Evolutionary conservation across 2,329 filamentous ascomycete species (phyloP), one percentile per base, ranked within the genome.

Genomic region (Escovopsis weberi): DNA sequence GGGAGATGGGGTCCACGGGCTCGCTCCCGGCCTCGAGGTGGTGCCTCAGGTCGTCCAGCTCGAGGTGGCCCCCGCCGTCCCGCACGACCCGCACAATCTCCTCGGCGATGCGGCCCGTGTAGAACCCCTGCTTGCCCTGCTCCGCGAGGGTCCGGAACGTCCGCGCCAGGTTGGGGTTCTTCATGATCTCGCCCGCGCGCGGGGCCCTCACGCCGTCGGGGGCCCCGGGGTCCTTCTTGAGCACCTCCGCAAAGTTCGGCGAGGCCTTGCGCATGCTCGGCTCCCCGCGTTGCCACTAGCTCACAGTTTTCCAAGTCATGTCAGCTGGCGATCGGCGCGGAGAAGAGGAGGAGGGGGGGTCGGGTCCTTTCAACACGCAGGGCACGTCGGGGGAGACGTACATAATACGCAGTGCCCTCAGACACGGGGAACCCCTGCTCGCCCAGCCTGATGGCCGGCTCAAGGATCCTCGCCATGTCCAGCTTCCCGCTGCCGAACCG

Each of bases 381-480:
- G 23, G 44, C 12, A n/a, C 39, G 1, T 4, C 2, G 2, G 23
- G 23, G 23, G 5, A 28, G 18, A 68, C 82, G 59, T 60, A 89
- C 84, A 50, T 72, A 78, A 33, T 64, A 66, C 0, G 80, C 76
- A 18, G 84, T 74, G 8, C 93, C 61, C 56, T 96, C 86, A 2
- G 82, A 85, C 2, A 98, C 85, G 0, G 91, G 85, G 49, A 89
- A 95, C 0, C 91, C 91, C 45, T 85, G 75, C 59, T 96, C 89
- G 5, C 79, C 91, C 33, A 96, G 66, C 55, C 82, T 77, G 47
- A 94, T 88, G 0, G 87, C 91, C 0, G 91, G 89, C 5, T 67
- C 72, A 10, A 98, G 67, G 45, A 96, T 79, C 54, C 93, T 78
- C 51, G 77, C 74, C 63, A 96, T 52, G 8, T 69, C 76, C 12